phyloP scores from a whole-genome alignment of 257 asterid species.

The Striga asiatica region DNA sequence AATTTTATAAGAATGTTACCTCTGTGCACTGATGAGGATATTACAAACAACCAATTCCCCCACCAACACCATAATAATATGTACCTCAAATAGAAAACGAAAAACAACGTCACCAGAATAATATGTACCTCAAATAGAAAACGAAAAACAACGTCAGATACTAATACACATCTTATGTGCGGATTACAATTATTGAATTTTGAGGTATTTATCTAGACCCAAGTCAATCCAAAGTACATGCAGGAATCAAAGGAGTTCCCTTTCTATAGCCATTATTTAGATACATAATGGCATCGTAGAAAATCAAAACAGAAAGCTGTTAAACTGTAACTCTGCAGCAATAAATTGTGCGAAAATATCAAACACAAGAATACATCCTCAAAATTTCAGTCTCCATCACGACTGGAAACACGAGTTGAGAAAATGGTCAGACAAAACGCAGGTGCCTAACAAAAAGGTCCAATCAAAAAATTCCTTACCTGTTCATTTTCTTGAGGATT shows the following conservation, averaged over 20 bases:
- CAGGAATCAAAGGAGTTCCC: background rate
- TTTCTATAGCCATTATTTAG: background rate
- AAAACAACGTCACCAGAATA: no score
- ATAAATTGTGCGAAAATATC: background rate
- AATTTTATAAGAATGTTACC: background rate
- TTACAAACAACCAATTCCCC: no score
- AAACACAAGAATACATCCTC: background rate
- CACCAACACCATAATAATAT: no score
- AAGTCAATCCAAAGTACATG: background rate
- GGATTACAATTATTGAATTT: background rate
- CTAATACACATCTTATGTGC: background rate
- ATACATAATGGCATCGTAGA: background rate
- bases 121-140: background rate
- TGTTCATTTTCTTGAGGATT: constrained; percentile 6
- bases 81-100: no score
- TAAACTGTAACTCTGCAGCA: background rate
- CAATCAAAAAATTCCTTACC: constrained; percentile 12
- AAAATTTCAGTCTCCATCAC: background rate
- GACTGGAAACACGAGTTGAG: constrained; percentile 4
- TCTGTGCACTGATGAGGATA: background rate
- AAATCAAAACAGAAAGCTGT: background rate
- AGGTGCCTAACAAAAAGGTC: background rate
- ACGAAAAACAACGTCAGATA: background rate
- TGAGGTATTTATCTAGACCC: background rate
- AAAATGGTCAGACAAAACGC: background rate